These are phyloP conservation scores for Rhynchospora pubera DNA, from an alignment of 176 grass and related monocot species.

Conservation along the genomic window DNA sequence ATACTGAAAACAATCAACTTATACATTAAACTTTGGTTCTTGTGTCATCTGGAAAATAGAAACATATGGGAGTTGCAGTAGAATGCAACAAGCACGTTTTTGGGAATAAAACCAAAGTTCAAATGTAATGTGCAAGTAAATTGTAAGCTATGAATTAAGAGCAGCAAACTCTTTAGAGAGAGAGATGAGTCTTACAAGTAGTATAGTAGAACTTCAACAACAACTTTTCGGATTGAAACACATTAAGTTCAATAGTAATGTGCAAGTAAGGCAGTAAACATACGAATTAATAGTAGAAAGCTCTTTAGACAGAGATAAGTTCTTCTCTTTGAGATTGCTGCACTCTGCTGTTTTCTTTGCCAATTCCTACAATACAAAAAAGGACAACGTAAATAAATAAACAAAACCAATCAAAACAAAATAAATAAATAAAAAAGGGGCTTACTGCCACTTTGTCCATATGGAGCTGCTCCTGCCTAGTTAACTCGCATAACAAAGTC, in stretches of 20 bases:
- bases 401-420: background rate
- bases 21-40: background rate
- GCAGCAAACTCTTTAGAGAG: constrained; percentile 62
- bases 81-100: background rate
- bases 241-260: background rate
- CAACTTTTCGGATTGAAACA: background rate
- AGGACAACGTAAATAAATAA: constrained; percentile 4
- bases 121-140: background rate
- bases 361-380: constrained; percentile 48
- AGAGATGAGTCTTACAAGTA: constrained; percentile 27
- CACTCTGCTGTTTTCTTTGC: constrained; percentile 58
- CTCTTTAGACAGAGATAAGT: constrained; percentile 59
- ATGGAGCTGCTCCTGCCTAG: constrained; percentile 55
- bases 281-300: constrained; percentile 77
- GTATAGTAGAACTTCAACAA: background rate
- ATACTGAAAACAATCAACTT: background rate
- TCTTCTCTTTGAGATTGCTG: constrained; percentile 62
- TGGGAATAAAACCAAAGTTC: background rate
- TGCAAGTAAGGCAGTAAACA: constrained; percentile 7
- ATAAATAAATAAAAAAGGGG: background rate
- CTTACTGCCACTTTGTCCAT: constrained; percentile 48
- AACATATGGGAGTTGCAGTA: background rate
- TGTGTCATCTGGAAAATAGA: background rate
- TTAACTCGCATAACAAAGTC: constrained; percentile 29
- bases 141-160: constrained; percentile 45